A percentile compares a stretch with the other conserved stretches of the same genome.
phyloP scores from a whole-genome alignment of 2,329 filamentous ascomycete genomes.

The Teratosphaeria zuluensis region DNA sequence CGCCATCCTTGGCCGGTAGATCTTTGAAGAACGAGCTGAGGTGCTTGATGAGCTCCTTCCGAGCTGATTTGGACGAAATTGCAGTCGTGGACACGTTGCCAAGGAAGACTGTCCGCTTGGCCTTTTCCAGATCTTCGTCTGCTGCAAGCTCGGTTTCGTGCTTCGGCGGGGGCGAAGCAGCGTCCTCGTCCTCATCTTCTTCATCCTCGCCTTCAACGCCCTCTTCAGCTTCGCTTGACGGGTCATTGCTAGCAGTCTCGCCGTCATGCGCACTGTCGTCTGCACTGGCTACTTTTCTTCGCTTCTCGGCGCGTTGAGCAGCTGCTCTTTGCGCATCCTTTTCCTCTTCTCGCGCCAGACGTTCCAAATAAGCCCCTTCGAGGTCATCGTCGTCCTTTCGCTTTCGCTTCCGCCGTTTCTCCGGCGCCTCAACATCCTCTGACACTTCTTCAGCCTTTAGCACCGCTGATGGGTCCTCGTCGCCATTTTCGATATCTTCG shows the following conservation, averaged over 20 bases:
- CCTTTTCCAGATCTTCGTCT: constrained; percentile 64
- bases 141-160: constrained; percentile 39
- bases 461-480: neutral
- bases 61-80: constrained; percentile 71
- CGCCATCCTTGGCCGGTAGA: constrained; percentile 17
- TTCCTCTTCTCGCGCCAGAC: constrained; percentile 43
- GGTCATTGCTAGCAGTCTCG: neutral
- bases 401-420: constrained; percentile 47
- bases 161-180: constrained; percentile 47
- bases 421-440: constrained; percentile 8
- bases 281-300: constrained; percentile 19
- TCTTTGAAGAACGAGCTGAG: constrained; percentile 61
- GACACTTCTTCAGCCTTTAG: neutral
- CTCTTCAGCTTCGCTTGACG: neutral
- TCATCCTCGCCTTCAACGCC: constrained; percentile 26
- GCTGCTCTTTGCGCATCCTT: constrained; percentile 18
- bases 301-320: constrained; percentile 22
- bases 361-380: constrained; percentile 60
- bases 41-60: constrained; percentile 67
- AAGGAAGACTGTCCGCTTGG: constrained; percentile 81
- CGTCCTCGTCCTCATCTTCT: constrained; percentile 31
- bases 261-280: constrained; percentile 16
- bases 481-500: neutral
- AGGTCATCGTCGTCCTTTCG: constrained; percentile 49
- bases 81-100: constrained; percentile 79